Evolutionary conservation across 2,329 filamentous ascomycete genomes (phyloP).

Genomic region (Penicillium sp.): DNA sequence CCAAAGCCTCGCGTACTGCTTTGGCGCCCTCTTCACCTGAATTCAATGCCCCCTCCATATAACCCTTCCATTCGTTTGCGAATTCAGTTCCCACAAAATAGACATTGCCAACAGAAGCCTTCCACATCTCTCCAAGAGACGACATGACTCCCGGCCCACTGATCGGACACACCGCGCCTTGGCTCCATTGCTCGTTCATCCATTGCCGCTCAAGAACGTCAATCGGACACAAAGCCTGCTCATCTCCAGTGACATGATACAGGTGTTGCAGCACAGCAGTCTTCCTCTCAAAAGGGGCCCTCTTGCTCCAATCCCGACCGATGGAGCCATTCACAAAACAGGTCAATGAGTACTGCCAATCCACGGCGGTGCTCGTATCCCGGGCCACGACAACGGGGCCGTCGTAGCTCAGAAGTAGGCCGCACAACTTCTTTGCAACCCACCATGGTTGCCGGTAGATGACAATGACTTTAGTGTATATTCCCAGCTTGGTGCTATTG

Average conservation of each 20-base stretch:
- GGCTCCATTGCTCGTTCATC: constrained; percentile 36
- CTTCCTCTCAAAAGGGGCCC: constrained; percentile 8
- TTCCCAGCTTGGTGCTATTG: constrained; percentile 32
- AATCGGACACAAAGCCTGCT: constrained; percentile 7
- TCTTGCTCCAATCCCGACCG: constrained; percentile 31
- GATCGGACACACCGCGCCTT: constrained; percentile 43
- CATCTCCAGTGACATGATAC: neutral
- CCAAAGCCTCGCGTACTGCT: too few species aligned
- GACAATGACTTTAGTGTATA: constrained; percentile 41
- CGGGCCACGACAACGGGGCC: constrained; percentile 49
- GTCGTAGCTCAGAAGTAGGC: constrained; percentile 45
- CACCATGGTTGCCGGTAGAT: constrained; percentile 45
- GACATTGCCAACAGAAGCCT: constrained; percentile 41
- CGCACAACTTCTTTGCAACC: constrained; percentile 44
- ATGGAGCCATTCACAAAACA: constrained; percentile 42
- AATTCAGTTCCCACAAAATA: constrained; percentile 58
- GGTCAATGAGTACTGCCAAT: constrained; percentile 35
- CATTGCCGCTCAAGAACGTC: constrained; percentile 22
- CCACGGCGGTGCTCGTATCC: constrained; percentile 41
- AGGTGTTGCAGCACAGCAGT: constrained; percentile 13
- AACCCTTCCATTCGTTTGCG: constrained; percentile 54
- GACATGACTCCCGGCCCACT: constrained; percentile 41
- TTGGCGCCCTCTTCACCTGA: too few species aligned
- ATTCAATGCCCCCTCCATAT: constrained; percentile 58
- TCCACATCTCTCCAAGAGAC: constrained; percentile 32